Evolutionary conservation across 2,329 filamentous ascomycete genomes (phyloP).

Genomic region (Cercospora beticola): DNA sequence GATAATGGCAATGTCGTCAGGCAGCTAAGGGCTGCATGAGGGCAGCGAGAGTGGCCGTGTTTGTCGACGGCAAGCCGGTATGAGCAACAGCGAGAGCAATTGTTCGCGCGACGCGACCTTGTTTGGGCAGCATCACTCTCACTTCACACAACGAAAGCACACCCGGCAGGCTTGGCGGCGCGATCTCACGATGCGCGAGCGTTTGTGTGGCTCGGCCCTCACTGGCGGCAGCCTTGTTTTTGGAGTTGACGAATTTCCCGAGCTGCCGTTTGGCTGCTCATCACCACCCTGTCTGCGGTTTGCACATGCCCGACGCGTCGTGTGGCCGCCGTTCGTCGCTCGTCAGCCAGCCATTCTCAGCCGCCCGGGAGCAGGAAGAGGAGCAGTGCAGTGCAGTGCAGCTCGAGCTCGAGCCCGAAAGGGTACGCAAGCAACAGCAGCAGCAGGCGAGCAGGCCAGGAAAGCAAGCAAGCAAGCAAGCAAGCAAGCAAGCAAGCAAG

Average conservation of each 20-base stretch:
- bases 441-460: background rate
- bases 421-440: background rate
- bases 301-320: background rate
- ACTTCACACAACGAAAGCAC: background rate
- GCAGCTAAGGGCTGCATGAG: background rate
- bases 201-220: conserved; percentile 1
- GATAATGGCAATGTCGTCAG: background rate
- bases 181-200: conserved; percentile 2
- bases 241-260: background rate
- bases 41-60: background rate
- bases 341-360: background rate
- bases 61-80: background rate
- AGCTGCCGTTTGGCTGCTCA: background rate
- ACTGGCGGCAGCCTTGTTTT: conserved; percentile 2
- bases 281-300: background rate
- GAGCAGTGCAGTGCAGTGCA: background rate
- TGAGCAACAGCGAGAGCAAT: background rate
- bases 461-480: background rate
- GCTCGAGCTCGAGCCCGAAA: background rate
- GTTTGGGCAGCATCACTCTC: background rate
- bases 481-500: background rate
- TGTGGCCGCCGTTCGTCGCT: background rate
- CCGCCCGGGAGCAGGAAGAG: background rate
- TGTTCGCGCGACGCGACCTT: background rate
- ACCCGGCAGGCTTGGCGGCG: background rate